These are phyloP conservation scores for Acacia pycnantha DNA, from an alignment of 331 rosid species.

Conservation along the genomic window DNA sequence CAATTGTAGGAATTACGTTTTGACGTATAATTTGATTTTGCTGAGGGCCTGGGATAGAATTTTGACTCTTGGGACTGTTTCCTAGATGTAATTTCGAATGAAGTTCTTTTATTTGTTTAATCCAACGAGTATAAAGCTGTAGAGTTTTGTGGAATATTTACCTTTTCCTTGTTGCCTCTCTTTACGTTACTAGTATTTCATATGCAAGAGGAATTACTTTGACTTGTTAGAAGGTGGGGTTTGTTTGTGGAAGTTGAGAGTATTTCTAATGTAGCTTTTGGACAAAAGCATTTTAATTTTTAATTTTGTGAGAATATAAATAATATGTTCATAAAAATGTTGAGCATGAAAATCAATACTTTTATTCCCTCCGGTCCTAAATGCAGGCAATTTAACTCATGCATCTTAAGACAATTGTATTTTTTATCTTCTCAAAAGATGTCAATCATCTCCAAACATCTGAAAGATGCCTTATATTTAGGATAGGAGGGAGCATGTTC, in stretches of 20 bases:
- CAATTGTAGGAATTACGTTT: not conserved
- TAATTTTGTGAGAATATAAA: not conserved
- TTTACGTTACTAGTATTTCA: not conserved
- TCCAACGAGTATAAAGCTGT: not conserved
- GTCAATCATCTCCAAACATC: not conserved
- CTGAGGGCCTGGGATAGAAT: conserved; percentile 1
- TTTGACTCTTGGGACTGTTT: conserved; percentile 15
- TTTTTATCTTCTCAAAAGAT: not conserved
- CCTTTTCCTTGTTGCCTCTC: not conserved
- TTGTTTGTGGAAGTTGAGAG: not conserved
- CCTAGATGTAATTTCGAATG: conserved; percentile 16
- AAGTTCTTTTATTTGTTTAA: not conserved
- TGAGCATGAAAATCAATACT: not conserved
- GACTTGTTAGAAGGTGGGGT: not conserved
- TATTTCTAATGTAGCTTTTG: not conserved
- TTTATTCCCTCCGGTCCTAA: not conserved
- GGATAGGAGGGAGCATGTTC: not conserved
- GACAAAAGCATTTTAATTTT: not conserved
- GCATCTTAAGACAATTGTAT: not conserved
- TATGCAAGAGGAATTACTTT: not conserved
- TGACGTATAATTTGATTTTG: not conserved
- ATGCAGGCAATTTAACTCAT: not conserved
- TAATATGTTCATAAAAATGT: not conserved
- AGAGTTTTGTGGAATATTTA: not conserved
- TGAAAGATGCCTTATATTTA: too few relatives aligned